phyloP scores from a whole-genome alignment of 73 alveolate species.

The Symbiodinium pilosum region DNA sequence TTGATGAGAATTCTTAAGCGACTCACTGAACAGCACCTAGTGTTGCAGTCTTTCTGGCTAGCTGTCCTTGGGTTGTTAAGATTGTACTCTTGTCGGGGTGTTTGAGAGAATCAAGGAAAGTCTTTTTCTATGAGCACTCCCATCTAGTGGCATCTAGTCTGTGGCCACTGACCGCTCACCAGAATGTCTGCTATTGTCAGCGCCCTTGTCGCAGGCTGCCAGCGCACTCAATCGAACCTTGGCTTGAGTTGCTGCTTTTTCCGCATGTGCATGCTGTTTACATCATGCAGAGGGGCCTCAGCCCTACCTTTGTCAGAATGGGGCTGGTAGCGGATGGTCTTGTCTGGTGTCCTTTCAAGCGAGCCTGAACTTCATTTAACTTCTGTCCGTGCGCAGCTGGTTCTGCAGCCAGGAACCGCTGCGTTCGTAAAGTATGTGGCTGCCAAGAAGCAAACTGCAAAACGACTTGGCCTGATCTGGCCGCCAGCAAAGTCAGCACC shows the following conservation, averaged over 20 bases:
- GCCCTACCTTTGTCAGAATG: not conserved
- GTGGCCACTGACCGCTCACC: too few species aligned
- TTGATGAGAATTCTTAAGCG: too few species aligned
- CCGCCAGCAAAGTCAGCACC: constrained; percentile 54
- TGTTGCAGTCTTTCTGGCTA: too few species aligned
- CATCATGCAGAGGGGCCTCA: not conserved
- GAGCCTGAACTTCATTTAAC: not conserved
- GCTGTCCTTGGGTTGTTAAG: too few species aligned
- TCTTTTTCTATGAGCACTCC: too few species aligned
- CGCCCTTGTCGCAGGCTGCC: not conserved
- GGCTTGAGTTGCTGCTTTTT: not conserved
- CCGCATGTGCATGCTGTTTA: too few species aligned
- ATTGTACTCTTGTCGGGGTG: too few species aligned
- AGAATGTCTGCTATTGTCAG: too few species aligned
- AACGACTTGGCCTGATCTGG: constrained; percentile 62
- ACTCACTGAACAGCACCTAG: too few species aligned
- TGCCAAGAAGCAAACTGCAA: constrained; percentile 22
- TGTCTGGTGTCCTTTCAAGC: not conserved
- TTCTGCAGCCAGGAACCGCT: constrained; percentile 11
- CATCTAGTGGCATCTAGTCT: too few species aligned
- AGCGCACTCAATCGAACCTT: not conserved
- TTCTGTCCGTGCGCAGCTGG: not conserved
- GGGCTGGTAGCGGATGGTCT: not conserved
- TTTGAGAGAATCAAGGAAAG: too few species aligned
- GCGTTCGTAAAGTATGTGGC: constrained; percentile 47